These are phyloP conservation scores for Aciculosporium take DNA, from an alignment of 2,329 filamentous ascomycete species.

Conservation along the genomic window DNA sequence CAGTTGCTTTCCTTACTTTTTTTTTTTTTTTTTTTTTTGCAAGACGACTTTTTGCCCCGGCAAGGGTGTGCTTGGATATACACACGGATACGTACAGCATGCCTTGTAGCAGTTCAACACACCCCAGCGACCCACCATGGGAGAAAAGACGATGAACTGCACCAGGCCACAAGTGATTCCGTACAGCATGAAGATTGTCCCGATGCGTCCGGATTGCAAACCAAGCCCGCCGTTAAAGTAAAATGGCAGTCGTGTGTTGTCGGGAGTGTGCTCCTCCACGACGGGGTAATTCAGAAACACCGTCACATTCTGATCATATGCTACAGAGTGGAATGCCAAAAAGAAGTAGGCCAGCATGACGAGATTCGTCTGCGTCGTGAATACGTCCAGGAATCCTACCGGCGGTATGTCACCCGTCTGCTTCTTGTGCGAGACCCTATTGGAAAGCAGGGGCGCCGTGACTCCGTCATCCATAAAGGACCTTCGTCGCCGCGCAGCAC, in stretches of 20 bases:
- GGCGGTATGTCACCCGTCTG: slow-evolving; percentile 8
- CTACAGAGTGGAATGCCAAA: slow-evolving; percentile 66
- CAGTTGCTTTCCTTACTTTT: neutral
- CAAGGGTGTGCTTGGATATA: too few species aligned
- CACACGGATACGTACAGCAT: slow-evolving; percentile 30
- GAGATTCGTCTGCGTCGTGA: slow-evolving; percentile 59
- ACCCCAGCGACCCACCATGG: slow-evolving; percentile 57
- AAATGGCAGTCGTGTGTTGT: slow-evolving; percentile 54
- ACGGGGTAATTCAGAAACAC: slow-evolving; percentile 73
- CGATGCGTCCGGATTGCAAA: slow-evolving; percentile 57
- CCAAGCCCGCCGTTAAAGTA: slow-evolving; percentile 77
- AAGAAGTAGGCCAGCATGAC: slow-evolving; percentile 68
- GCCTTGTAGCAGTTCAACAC: slow-evolving; percentile 58
- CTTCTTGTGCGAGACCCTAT: slow-evolving; percentile 14
- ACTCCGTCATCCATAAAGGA: slow-evolving; percentile 43
- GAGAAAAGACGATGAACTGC: slow-evolving; percentile 78
- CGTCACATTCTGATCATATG: slow-evolving; percentile 76
- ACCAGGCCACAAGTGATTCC: slow-evolving; percentile 65
- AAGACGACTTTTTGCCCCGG: neutral
- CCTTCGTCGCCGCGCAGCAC: slow-evolving; percentile 19
- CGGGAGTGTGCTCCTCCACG: slow-evolving; percentile 38
- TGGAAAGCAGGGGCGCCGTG: slow-evolving; percentile 38
- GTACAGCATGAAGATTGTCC: slow-evolving; percentile 72
- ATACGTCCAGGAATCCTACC: slow-evolving; percentile 45
- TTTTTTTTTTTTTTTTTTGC: neutral